Percentiles rank a stretch among this genome's conserved stretches.
phyloP scores from a whole-genome alignment of 2,329 filamentous ascomycete genomes.

The Penicillium rolfsii region DNA sequence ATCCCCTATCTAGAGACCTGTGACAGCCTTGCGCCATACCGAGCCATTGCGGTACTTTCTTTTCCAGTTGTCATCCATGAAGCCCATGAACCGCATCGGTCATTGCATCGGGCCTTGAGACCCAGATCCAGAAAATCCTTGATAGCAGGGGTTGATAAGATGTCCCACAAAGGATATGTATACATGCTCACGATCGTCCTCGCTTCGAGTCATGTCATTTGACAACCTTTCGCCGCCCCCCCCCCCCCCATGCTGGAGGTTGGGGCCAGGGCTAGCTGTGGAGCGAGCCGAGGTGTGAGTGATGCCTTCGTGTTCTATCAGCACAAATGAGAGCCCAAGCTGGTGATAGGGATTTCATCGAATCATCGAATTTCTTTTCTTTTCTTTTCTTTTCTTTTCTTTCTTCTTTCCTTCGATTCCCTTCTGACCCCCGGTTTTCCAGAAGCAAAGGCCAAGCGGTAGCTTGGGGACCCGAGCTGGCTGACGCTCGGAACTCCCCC shows the following conservation, averaged over 20 bases:
- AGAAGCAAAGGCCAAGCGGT: not conserved
- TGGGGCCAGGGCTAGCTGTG: not conserved
- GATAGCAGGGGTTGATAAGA: not conserved
- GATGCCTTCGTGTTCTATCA: not conserved
- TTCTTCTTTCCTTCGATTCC: not conserved
- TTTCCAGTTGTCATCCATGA: not conserved
- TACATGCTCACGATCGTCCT: not conserved
- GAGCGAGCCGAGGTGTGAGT: not conserved
- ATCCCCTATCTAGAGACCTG: not conserved
- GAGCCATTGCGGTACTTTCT: not conserved
- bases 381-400: not conserved
- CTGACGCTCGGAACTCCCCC: not conserved
- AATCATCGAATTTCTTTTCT: not conserved
- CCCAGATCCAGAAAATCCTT: not conserved
- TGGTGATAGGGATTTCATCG: not conserved
- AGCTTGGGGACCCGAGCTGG: not conserved
- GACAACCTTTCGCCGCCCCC: not conserved
- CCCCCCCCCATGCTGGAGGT: slow-evolving; percentile 1
- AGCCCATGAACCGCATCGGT: not conserved
- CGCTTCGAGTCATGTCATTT: slow-evolving; percentile 4
- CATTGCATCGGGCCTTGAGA: not conserved
- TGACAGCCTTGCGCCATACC: not conserved
- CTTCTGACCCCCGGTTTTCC: not conserved
- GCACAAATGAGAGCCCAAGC: not conserved
- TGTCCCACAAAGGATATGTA: not conserved